A percentile compares a stretch with the other conserved stretches of the same genome.
phyloP scores from a whole-genome alignment of 225 moss, liverwort and hornwort species.

The Climacium dendroides region DNA sequence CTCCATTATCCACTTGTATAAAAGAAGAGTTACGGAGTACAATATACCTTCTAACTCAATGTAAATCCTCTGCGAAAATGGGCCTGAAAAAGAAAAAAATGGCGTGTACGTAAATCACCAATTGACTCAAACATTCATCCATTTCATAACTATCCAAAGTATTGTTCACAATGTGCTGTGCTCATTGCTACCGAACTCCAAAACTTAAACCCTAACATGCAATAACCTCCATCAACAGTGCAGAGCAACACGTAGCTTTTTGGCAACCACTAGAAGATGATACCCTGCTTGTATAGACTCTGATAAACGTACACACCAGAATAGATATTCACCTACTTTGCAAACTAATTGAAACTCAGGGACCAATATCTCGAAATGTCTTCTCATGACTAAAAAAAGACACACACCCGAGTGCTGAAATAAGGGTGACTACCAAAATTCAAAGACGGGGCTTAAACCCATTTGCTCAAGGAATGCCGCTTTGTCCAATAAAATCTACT shows the following conservation, averaged over 20 bases:
- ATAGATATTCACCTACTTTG: neutral
- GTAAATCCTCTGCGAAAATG: constrained; percentile 82
- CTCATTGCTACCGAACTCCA: neutral
- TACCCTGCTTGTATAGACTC: neutral
- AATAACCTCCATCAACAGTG: neutral
- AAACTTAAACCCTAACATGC: neutral
- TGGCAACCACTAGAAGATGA: neutral
- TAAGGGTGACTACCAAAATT: neutral
- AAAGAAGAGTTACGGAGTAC: neutral
- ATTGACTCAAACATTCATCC: neutral
- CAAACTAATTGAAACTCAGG: neutral
- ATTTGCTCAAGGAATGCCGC: neutral
- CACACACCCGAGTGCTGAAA: too few relatives aligned
- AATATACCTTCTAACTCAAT: constrained; percentile 62
- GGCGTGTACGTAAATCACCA: neutral
- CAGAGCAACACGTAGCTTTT: neutral
- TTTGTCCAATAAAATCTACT: neutral
- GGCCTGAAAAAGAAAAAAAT: constrained; percentile 21
- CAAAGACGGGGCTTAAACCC: neutral
- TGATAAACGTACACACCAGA: neutral
- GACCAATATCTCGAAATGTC: neutral
- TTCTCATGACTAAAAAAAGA: neutral
- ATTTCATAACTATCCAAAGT: neutral
- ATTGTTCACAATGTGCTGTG: neutral
- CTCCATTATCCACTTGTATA: neutral